Evolutionary conservation across 306 rosid species (phyloP).

Genomic region (Vigna reflexopilosa): DNA sequence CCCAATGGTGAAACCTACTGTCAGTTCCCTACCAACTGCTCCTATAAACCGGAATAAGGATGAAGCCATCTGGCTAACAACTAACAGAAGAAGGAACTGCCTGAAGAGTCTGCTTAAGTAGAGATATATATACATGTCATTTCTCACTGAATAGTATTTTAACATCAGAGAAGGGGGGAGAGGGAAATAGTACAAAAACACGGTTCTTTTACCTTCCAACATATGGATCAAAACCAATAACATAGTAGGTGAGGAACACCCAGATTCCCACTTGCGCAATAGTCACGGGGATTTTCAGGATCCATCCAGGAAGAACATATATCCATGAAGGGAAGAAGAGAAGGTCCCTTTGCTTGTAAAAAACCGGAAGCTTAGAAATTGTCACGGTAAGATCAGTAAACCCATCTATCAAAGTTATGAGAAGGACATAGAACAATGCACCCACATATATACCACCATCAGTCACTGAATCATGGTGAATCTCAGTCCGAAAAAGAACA

Average conservation of each 20-base stretch:
- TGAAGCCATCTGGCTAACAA: slow-evolving; percentile 61
- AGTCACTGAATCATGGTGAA: slow-evolving; percentile 52
- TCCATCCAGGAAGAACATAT: slow-evolving; percentile 60
- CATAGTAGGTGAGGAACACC: slow-evolving; percentile 57
- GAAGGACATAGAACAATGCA: slow-evolving; percentile 50
- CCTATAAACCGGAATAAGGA: slow-evolving; percentile 52
- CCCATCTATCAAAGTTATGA: slow-evolving; percentile 52
- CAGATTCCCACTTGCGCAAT: slow-evolving; percentile 52
- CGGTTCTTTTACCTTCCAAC: slow-evolving; percentile 46
- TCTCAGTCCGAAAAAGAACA: slow-evolving; percentile 54
- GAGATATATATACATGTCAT: neutral
- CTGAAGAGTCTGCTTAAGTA: slow-evolving; percentile 52
- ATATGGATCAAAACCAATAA: slow-evolving; percentile 59
- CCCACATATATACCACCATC: slow-evolving; percentile 58
- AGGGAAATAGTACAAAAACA: neutral
- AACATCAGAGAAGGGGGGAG: neutral
- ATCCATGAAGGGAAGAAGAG: slow-evolving; percentile 66
- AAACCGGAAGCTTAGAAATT: slow-evolving; percentile 55
- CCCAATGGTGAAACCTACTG: slow-evolving; percentile 50
- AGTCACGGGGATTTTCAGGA: slow-evolving; percentile 55
- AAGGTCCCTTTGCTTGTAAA: slow-evolving; percentile 59
- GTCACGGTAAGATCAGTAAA: slow-evolving; percentile 54
- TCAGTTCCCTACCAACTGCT: slow-evolving; percentile 60
- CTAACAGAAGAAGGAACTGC: slow-evolving; percentile 54
- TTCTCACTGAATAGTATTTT: neutral